Evolutionary conservation across 306 rosid genomes (phyloP).

Genomic region (Bauhinia variegata): DNA sequence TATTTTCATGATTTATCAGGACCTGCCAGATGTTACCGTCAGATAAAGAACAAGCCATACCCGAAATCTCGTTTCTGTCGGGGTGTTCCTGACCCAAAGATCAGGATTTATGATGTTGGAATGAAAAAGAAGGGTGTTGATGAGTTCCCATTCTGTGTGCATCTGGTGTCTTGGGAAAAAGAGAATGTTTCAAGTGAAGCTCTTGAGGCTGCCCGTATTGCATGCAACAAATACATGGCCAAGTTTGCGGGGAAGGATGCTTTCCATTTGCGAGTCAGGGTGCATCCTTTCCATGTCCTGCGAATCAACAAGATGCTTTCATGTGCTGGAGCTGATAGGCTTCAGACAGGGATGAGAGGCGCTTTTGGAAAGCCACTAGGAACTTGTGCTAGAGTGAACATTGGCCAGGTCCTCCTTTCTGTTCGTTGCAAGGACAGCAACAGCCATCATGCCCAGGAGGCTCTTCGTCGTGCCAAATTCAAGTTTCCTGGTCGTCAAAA

Average conservation of each 20-base stretch:
- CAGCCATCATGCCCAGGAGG: constrained; percentile 66
- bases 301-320: constrained; percentile 91
- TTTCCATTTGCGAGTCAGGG: constrained; percentile 78
- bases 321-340: constrained; percentile 92
- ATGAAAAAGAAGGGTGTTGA: constrained; percentile 68
- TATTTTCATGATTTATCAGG: constrained; percentile 30
- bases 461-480: constrained; percentile 79
- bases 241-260: constrained; percentile 78
- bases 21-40: constrained; percentile 65
- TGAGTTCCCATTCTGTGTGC: constrained; percentile 65
- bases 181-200: constrained; percentile 74
- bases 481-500: constrained; percentile 80
- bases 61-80: constrained; percentile 65
- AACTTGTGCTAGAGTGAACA: constrained; percentile 74
- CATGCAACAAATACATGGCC: constrained; percentile 81
- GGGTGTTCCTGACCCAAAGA: constrained; percentile 65
- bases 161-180: constrained; percentile 65
- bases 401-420: constrained; percentile 77
- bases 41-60: constrained; percentile 63
- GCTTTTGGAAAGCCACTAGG: constrained; percentile 89
- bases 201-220: constrained; percentile 77
- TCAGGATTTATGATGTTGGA: constrained; percentile 64
- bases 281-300: constrained; percentile 83
- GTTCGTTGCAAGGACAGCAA: constrained; percentile 71
- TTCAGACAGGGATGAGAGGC: constrained; percentile 88